Evolutionary conservation across 2,329 filamentous ascomycete species (phyloP).

Genomic region (Penicillium sp.): DNA sequence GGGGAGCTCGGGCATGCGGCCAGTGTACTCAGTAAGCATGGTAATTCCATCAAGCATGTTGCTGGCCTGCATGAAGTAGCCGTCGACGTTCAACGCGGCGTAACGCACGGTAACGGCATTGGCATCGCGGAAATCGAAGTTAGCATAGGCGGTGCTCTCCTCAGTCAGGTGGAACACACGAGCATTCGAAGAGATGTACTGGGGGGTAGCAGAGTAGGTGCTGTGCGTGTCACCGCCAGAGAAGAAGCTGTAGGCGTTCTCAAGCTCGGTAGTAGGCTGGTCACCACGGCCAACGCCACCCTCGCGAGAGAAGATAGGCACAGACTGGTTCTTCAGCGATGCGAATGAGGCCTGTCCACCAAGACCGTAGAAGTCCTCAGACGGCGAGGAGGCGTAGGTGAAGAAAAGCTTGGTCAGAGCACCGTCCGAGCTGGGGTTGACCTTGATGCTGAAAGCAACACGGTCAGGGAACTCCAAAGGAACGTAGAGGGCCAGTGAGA

Average conservation of each 20-base stretch:
- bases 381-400: slow-evolving; percentile 18
- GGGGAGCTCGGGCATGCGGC: slow-evolving; percentile 35
- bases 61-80: slow-evolving; percentile 23
- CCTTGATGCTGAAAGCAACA: slow-evolving; percentile 17
- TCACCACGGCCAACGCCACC: slow-evolving; percentile 28
- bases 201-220: slow-evolving; percentile 35
- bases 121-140: slow-evolving; percentile 30
- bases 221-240: slow-evolving; percentile 34
- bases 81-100: slow-evolving; percentile 13
- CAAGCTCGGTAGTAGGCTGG: slow-evolving; percentile 20
- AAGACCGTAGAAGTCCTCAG: slow-evolving; percentile 27
- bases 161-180: slow-evolving; percentile 31
- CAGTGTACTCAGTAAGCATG: slow-evolving; percentile 36
- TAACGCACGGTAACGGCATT: slow-evolving; percentile 22
- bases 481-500: slow-evolving; percentile 14
- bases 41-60: slow-evolving; percentile 34
- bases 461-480: slow-evolving; percentile 21
- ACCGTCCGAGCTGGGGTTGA: slow-evolving; percentile 6
- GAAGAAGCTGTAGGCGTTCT: slow-evolving; percentile 22
- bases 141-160: slow-evolving; percentile 33
- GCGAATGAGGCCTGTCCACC: slow-evolving; percentile 27
- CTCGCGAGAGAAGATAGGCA: slow-evolving; percentile 27
- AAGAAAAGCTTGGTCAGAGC: slow-evolving; percentile 18
- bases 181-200: slow-evolving; percentile 34
- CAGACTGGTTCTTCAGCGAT: slow-evolving; percentile 26